These are phyloP conservation scores for Xanthoconium separans DNA, from an alignment of 1,284 basidiomycete species.

Conservation along the genomic window DNA sequence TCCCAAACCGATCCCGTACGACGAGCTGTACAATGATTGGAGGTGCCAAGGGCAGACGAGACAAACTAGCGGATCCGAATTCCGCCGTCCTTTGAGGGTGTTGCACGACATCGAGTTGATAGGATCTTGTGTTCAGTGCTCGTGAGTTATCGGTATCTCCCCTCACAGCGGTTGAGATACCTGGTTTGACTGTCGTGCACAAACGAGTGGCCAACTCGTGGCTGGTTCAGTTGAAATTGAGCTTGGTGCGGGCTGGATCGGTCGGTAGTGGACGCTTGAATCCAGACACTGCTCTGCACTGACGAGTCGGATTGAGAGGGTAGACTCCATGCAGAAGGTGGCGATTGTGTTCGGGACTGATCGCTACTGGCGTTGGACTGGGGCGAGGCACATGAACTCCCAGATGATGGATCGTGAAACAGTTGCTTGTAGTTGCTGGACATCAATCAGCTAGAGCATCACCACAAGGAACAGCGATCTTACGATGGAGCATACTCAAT, in stretches of 20 bases:
- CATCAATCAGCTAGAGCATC: slow-evolving; percentile 15
- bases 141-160: slow-evolving; percentile 21
- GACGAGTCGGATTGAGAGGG: slow-evolving; percentile 31
- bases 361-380: slow-evolving; percentile 34
- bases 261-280: slow-evolving; percentile 24
- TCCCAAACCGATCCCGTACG: slow-evolving; percentile 68
- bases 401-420: slow-evolving; percentile 32
- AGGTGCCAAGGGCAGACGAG: slow-evolving; percentile 78
- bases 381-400: slow-evolving; percentile 32
- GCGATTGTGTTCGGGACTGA: slow-evolving; percentile 35
- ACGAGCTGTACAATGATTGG: slow-evolving; percentile 77
- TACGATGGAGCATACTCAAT: slow-evolving; percentile 34
- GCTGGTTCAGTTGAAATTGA: slow-evolving; percentile 39
- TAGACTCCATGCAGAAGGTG: slow-evolving; percentile 33
- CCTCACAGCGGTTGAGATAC: slow-evolving; percentile 33
- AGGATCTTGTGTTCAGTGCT: slow-evolving; percentile 47
- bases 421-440: slow-evolving; percentile 33
- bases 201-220: slow-evolving; percentile 53
- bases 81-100: slow-evolving; percentile 78
- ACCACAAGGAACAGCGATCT: slow-evolving; percentile 12
- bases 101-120: slow-evolving; percentile 77
- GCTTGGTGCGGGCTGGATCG: slow-evolving; percentile 35
- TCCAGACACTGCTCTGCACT: slow-evolving; percentile 26
- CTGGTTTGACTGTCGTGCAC: slow-evolving; percentile 50
- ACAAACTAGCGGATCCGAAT: slow-evolving; percentile 72